These are phyloP conservation scores for Xylariaceae sp. DNA, from an alignment of 2,329 filamentous ascomycete genomes.

Conservation along the genomic window DNA sequence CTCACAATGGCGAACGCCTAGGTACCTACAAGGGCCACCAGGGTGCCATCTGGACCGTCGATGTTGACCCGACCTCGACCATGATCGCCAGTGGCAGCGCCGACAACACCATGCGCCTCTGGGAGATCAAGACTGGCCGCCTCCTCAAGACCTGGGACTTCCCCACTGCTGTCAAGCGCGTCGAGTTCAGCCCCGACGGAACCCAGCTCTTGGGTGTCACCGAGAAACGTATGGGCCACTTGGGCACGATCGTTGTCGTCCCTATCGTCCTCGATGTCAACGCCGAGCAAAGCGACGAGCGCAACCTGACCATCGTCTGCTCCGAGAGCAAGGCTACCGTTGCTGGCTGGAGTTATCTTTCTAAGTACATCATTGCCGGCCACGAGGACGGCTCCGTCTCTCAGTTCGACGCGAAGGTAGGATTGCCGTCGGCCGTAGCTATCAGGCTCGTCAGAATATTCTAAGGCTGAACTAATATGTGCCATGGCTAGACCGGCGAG, in stretches of 20 bases:
- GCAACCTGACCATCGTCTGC: conserved; percentile 79
- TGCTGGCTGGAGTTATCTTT: conserved; percentile 90
- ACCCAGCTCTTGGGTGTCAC: conserved; percentile 87
- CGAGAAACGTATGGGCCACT: conserved; percentile 95
- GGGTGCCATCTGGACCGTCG: conserved; percentile 97
- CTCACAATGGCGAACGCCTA: conserved; percentile 94
- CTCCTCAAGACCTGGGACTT: conserved; percentile 98
- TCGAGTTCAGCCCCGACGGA: conserved; percentile 95
- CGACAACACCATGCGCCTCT: conserved; percentile 96
- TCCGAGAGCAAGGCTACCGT: conserved; percentile 96
- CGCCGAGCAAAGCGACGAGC: conserved; percentile 80
- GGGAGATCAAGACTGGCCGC: conserved; percentile 90
- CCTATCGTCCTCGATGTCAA: conserved; percentile 81
- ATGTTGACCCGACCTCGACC: conserved; percentile 86
- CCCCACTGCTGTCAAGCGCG: conserved; percentile 91
- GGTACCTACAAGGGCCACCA: conserved; percentile 96
- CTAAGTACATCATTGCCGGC: conserved; percentile 93
- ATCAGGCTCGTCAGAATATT: neutral
- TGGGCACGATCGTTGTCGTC: conserved; percentile 89
- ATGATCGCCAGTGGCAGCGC: conserved; percentile 92
- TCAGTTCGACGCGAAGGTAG: conserved; percentile 82
- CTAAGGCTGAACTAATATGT: conserved; percentile 5
- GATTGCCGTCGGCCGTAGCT: conserved; percentile 11
- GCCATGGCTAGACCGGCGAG: conserved; percentile 62
- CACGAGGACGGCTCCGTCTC: conserved; percentile 95